Base-by-base conservation (phyloP, 345 rosid species). In the Melaleuca quinquenervia region DNA sequence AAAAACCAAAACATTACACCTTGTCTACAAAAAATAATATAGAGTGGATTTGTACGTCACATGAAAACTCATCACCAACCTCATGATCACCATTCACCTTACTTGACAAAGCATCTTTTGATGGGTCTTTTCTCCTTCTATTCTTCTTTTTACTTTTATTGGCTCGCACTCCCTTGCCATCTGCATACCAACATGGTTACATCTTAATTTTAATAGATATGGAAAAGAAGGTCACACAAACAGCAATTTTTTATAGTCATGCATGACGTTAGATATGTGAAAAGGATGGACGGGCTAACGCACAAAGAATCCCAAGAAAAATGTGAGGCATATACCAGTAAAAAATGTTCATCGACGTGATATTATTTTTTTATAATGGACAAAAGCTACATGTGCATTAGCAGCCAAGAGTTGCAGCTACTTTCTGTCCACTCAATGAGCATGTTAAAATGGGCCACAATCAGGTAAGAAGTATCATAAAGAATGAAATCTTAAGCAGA, bases 81-180 rank as follows among this genome's bases (percentile, higher is more conserved):
- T 92, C 89, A 56, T 90, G 87, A 60, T 90, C 88, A 86, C 90
- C 89, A 82, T 88, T 89, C 92, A 58, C 55, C 86, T 82, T 83
- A 75, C 85, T 52, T 58, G 90, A 85, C 78, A 92, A 89, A 54
- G 85, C 82, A 52, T 88, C 90, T 88, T 92, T 96, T 82, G 84
- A 82, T 60, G 89, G 95, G 50, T 93, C 94, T 87, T 91, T 94
- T 89, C 93, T 94, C 89, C 94, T 92, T 84, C 92, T 89, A 83
- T 94, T 92, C 91, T 94, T 95, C 94, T 90, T 95, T 88, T 94
- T 94, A 53, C 87, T 91, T 88, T 94, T 95, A 84, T 91, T 92
- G 83, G 88, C 85, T 92, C 90, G 91, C 80, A 76, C 89, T 55
- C 88, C 95, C 90, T 92, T 94, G 87, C 93, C 87, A 94, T 94